Evolutionary conservation across 345 rosid genomes (phyloP), one percentile per base, ranked within the genome.

Genomic region (Tarenaya hassleriana): DNA sequence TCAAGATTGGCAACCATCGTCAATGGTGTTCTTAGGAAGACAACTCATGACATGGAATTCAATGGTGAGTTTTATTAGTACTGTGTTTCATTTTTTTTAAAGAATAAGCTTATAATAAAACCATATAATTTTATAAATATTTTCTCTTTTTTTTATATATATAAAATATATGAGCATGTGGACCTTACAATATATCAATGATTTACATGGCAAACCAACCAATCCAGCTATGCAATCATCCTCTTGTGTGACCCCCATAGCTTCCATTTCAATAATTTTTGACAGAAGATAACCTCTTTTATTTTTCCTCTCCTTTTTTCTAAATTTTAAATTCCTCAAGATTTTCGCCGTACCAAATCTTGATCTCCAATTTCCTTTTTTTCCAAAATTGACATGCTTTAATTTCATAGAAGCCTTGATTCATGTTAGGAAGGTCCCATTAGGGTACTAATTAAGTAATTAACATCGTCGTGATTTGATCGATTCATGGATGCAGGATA

Each of bases 1-100:
- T 76, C 81, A 61, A 81, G 97, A 66, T 75, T 90, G 56, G 91
- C 91, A 3, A 75, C 95, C 20, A 67, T 90, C 55, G 86, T 86
- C 29, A 90, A 90, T 65, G 95, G 97, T 6, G 81, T 83, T 31
- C 17, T 86, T 61, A 79, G 95, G 68, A 90, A 79, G 73, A 78
- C 94, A 19, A 82, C 89, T 9, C 52, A 72, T 39, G 95, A 86
- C 40, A 64, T 89, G 75, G 86, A 86, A 72, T 68, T 89, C 16
- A 79, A 86, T 42, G 97, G 97, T 82, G 58, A 63, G 71, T 52
- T 58, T 34, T 52, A 38, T 16, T 45, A n/a, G 18, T 3, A 17
- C 9, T 16, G 15, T 7, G 7, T 12, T 10, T 34, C 8, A 44
- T 21, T 18, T 21, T 62, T 18, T 18, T 55, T 10, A 29, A 55